Percentiles rank a stretch among this genome's conserved stretches.
Conservation (phyloP, 129 eudicot genomes). For the Centella asiatica region DNA sequence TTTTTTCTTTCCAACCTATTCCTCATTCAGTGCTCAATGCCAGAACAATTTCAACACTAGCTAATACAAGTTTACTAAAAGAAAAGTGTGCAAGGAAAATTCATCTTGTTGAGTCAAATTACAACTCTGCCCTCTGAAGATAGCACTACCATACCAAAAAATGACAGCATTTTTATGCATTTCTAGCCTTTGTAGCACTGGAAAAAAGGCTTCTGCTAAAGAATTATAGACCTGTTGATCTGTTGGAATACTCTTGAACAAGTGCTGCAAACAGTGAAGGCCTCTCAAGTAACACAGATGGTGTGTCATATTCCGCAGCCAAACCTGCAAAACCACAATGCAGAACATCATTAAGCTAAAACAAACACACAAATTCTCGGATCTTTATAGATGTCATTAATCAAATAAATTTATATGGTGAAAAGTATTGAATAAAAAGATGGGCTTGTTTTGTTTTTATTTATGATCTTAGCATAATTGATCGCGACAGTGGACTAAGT, state of each 20-base stretch:
- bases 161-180: not conserved
- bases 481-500: not conserved
- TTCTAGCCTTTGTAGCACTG: not conserved
- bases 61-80: no score
- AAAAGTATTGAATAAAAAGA: not conserved
- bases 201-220: no score
- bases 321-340: slow-evolving; percentile 3
- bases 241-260: slow-evolving; percentile 15
- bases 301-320: slow-evolving; percentile 10
- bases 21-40: no score
- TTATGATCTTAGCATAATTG: not conserved
- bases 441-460: not conserved
- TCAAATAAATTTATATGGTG: no score
- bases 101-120: no score
- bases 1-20: no score
- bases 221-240: slow-evolving; percentile 3
- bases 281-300: slow-evolving; percentile 15
- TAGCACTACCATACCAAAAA: not conserved
- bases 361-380: no score
- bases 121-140: not conserved
- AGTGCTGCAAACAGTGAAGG: slow-evolving; percentile 14
- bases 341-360: not conserved
- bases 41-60: no score
- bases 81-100: no score
- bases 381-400: not conserved